Conservation (phyloP, 495 filamentous ascomycete genomes). For the Talaromyces borbonicus region DNA sequence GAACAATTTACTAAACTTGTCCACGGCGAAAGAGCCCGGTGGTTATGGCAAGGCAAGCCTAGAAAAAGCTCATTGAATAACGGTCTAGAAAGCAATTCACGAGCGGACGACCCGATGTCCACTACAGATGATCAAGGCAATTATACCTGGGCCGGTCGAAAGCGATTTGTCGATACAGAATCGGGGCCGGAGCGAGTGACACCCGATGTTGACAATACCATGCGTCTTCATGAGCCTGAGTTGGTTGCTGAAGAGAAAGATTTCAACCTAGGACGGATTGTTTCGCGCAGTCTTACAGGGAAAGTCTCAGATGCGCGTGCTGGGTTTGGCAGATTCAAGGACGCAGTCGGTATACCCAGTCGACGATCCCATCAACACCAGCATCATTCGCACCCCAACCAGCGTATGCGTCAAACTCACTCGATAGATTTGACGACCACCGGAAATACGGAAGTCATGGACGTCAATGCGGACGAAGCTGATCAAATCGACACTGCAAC, state of each 20-base stretch:
- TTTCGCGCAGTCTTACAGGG: conserved; percentile 70
- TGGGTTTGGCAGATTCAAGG: conserved; percentile 74
- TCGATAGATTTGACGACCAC: too few species aligned
- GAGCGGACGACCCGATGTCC: conserved; percentile 51
- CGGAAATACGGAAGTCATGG: conserved; percentile 14
- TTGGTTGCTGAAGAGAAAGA: conserved; percentile 50
- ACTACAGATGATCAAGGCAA: conserved; percentile 57
- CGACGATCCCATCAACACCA: conserved; percentile 32
- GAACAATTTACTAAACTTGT: conserved; percentile 70
- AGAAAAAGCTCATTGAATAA: conserved; percentile 48
- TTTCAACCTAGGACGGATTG: conserved; percentile 50
- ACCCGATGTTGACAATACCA: conserved; percentile 20
- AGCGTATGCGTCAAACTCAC: too few species aligned
- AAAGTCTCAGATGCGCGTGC: conserved; percentile 76
- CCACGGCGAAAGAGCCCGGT: conserved; percentile 74
- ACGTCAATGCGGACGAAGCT: conserved; percentile 25
- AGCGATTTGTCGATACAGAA: conserved; percentile 31
- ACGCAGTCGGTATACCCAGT: conserved; percentile 58
- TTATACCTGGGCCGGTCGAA: conserved; percentile 53
- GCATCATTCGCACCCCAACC: conserved; percentile 18
- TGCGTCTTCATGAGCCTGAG: conserved; percentile 20
- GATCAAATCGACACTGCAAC: conserved; percentile 9
- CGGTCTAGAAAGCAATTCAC: conserved; percentile 39
- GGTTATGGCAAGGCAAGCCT: conserved; percentile 88
- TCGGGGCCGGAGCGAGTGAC: conserved; percentile 20